Evolutionary conservation across 305 asterid species (phyloP).

Genomic region (Nicotiana rustica): DNA sequence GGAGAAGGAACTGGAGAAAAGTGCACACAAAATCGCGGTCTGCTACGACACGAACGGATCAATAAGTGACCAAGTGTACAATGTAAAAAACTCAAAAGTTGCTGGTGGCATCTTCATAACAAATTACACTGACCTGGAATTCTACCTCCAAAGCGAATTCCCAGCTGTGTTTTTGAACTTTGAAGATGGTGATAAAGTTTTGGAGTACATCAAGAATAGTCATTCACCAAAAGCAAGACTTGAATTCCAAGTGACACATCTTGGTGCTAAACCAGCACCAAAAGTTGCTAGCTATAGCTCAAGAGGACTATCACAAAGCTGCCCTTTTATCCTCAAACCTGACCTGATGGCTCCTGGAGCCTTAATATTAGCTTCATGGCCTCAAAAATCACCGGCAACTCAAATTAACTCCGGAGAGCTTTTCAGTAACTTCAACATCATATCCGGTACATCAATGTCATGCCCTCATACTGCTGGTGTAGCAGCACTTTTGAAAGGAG

Average conservation of each 20-base stretch:
- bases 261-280: constrained; percentile 66
- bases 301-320: constrained; percentile 74
- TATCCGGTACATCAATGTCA: constrained; percentile 88
- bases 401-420: constrained; percentile 42
- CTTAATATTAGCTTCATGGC: constrained; percentile 77
- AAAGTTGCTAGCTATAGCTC: constrained; percentile 72
- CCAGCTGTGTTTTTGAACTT: constrained; percentile 57
- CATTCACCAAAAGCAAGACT: constrained; percentile 54
- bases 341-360: constrained; percentile 85
- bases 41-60: constrained; percentile 60
- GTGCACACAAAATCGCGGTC: constrained; percentile 48
- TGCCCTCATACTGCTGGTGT: constrained; percentile 87
- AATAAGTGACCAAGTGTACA: constrained; percentile 52
- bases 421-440: constrained; percentile 58
- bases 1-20: constrained; percentile 35
- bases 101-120: constrained; percentile 66
- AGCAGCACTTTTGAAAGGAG: constrained; percentile 72
- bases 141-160: constrained; percentile 45
- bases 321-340: constrained; percentile 74
- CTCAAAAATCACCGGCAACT: constrained; percentile 43
- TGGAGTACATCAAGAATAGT: constrained; percentile 51
- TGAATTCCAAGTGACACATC: constrained; percentile 52
- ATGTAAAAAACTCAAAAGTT: constrained; percentile 43
- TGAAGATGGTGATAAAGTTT: constrained; percentile 51
- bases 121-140: constrained; percentile 53